phyloP scores from a whole-genome alignment of 2,329 filamentous ascomycete species.

The Colletotrichum costaricense region DNA sequence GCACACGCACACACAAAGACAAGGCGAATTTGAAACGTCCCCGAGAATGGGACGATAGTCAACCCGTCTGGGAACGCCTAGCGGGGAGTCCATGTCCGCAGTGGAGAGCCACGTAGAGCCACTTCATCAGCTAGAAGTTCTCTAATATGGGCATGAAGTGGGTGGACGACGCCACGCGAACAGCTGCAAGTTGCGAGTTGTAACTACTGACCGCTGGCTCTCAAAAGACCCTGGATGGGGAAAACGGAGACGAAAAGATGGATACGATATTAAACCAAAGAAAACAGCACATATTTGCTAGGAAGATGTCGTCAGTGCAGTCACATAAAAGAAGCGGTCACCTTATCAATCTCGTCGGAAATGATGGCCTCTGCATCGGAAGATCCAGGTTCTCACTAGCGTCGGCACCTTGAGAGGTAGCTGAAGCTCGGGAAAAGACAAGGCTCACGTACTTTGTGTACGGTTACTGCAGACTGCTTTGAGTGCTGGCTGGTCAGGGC shows the following conservation, averaged over 20 bases:
- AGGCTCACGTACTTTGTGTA: not conserved
- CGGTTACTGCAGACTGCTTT: not conserved
- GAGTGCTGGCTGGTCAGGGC: not conserved
- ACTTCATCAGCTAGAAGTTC: not conserved
- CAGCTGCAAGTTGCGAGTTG: not conserved
- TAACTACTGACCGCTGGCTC: not conserved
- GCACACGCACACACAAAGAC: not conserved
- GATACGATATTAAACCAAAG: constrained; percentile 10
- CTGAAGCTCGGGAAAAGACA: not conserved
- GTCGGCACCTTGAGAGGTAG: constrained; percentile 24
- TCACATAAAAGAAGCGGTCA: constrained; percentile 25
- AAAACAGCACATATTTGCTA: not conserved
- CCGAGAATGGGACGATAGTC: constrained; percentile 10
- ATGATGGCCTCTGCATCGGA: constrained; percentile 2
- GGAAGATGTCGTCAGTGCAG: constrained; percentile 22
- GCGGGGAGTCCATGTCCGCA: not conserved
- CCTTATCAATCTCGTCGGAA: constrained; percentile 15
- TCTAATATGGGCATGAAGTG: not conserved
- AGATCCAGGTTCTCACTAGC: not conserved
- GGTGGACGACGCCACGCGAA: not conserved
- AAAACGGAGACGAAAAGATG: not conserved
- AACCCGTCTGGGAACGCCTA: not conserved
- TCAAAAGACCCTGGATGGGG: not conserved
- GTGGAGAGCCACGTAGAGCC: not conserved
- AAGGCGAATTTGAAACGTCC: constrained; percentile 13